A percentile compares a stretch with the other conserved stretches of the same genome.
Evolutionary conservation across 768 basidiomycete genomes (phyloP).

Genomic region (Neoboletus brunneissimus): DNA sequence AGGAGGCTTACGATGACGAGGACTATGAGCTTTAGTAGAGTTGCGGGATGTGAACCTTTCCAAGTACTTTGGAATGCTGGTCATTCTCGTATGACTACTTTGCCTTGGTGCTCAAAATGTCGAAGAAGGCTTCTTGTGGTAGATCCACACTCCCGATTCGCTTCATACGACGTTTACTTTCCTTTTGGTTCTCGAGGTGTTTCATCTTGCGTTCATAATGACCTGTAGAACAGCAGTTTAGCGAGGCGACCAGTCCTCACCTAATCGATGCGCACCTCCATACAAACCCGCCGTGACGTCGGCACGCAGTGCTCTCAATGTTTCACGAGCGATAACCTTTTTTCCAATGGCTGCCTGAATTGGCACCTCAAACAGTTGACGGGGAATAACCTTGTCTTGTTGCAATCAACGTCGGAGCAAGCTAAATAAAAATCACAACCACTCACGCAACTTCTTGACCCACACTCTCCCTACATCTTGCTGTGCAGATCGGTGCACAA

Average conservation of each 20-base stretch:
- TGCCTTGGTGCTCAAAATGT: slow-evolving; percentile 68
- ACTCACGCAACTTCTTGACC: slow-evolving; percentile 90
- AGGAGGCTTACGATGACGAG: slow-evolving; percentile 95
- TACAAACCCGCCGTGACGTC: slow-evolving; percentile 95
- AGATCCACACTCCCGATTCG: slow-evolving; percentile 84
- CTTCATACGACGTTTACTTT: slow-evolving; percentile 88
- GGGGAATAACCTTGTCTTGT: slow-evolving; percentile 85
- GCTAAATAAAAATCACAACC: background rate
- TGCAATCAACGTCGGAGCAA: background rate
- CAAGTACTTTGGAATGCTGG: background rate
- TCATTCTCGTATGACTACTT: slow-evolving; percentile 13
- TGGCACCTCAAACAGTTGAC: slow-evolving; percentile 91
- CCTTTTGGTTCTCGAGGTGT: slow-evolving; percentile 87
- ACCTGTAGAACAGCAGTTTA: slow-evolving; percentile 38
- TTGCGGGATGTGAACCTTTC: background rate
- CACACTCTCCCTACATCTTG: slow-evolving; percentile 74
- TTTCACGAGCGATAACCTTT: slow-evolving; percentile 87
- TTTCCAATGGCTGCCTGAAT: slow-evolving; percentile 92
- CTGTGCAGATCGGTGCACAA: slow-evolving; percentile 81
- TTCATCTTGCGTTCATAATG: slow-evolving; percentile 94
- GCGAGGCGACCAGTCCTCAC: background rate
- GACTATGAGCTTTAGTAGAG: slow-evolving; percentile 64
- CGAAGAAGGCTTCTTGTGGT: slow-evolving; percentile 95
- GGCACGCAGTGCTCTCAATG: slow-evolving; percentile 77
- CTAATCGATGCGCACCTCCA: slow-evolving; percentile 53